phyloP scores from a whole-genome alignment of 225 moss, liverwort and hornwort species.

The Physcomitrium patens region DNA sequence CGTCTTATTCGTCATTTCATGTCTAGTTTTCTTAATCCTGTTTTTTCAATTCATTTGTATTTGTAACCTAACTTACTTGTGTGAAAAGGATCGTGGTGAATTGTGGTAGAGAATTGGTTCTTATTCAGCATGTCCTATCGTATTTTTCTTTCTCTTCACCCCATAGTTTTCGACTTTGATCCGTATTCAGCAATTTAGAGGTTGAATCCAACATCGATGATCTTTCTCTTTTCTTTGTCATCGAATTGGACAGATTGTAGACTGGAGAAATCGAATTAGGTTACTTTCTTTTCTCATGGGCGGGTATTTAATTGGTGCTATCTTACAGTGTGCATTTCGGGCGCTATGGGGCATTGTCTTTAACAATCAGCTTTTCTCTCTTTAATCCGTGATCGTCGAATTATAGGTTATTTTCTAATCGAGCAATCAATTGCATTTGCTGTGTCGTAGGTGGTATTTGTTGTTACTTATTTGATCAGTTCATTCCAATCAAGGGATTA shows the following conservation, averaged over 20 bases:
- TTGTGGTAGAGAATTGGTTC: not conserved
- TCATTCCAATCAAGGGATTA: slow-evolving; percentile 20
- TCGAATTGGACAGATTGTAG: not conserved
- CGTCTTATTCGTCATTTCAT: not conserved
- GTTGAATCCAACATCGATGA: not conserved
- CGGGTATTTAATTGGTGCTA: not conserved
- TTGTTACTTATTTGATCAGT: slow-evolving; percentile 27
- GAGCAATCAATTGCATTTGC: not conserved
- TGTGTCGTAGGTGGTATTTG: slow-evolving; percentile 24
- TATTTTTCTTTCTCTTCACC: not conserved
- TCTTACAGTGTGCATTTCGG: not conserved
- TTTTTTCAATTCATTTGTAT: not conserved
- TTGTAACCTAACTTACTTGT: slow-evolving; percentile 14
- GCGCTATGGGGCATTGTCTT: not conserved
- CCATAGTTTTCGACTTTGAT: not conserved
- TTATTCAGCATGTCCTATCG: not conserved
- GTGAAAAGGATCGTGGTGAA: not conserved
- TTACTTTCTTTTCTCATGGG: not conserved
- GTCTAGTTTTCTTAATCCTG: not conserved
- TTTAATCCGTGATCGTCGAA: not conserved
- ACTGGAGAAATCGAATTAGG: not conserved
- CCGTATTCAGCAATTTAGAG: not conserved
- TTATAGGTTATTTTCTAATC: not conserved
- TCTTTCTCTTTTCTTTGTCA: not conserved
- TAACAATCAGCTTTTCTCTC: not conserved